Evolutionary conservation across 768 basidiomycete genomes (phyloP), one percentile per base, ranked within the genome.

Genomic region (Hygrophoropsis aurantiaca): DNA sequence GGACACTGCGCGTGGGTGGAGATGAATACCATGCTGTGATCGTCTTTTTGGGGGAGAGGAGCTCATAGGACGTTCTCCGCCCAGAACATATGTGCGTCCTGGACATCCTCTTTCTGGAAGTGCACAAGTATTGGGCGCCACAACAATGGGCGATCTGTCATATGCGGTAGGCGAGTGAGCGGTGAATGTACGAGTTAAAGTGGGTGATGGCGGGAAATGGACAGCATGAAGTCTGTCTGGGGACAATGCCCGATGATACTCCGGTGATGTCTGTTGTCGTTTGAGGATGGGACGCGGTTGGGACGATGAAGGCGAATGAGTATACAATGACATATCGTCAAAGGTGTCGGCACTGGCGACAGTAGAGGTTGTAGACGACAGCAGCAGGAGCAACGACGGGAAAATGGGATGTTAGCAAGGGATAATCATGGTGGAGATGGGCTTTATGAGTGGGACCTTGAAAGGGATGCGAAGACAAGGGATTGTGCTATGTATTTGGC

Each of bases 31-130:
- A 50, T 58, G 54, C 42, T 56, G 54, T 27, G 58, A 40, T 34
- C 26, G 32, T 27, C 53, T 44, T 57, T 57, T 44, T 50, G 55
- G 27, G 32, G 42, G 53, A 15, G 50, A 44, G 40, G 52, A 30
- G 44, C 51, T 50, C 30, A 2, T 38, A 52, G 44, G 24, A 50
- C 47, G 33, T 55, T 51, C 49, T 9, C 74, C 78, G 43, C 73
- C 77, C 42, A 79, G 71, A 50, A 67, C 65, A 58, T 87, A 87
- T 4, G 84, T 87, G 52, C 82, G 76, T 21, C 85, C 85, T 41
- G 84, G 84, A 60, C 84, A 86, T 24, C 87, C 87, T 50, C 90
- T 82, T 56, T 80, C 87, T 27, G 90, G 90, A 19, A 93, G 75
- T 9, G 83, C 81, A 59, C 88, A 90, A 27, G 74, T 64, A 59